phyloP scores from a whole-genome alignment of 176 grass and related monocot genomes.

The Oryza longistaminata region DNA sequence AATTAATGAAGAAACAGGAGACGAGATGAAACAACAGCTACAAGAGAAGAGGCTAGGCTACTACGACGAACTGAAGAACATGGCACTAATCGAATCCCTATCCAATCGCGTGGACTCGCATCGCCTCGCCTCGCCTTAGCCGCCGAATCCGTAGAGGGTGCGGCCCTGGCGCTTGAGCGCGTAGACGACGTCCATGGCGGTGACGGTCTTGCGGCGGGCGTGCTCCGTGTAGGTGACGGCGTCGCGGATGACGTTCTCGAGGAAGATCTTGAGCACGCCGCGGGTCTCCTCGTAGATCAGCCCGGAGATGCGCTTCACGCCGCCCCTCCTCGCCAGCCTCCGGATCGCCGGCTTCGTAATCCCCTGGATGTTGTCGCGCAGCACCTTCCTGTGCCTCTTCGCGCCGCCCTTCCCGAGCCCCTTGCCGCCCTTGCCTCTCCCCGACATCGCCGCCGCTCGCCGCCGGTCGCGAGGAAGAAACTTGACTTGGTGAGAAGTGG shows the following conservation, averaged over 20 bases:
- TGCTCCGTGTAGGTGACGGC: slow-evolving; percentile 97
- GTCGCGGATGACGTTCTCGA: slow-evolving; percentile 97
- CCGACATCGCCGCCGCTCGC: slow-evolving; percentile 52
- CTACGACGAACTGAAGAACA: not conserved
- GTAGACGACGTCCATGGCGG: slow-evolving; percentile 95
- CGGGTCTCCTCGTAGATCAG: slow-evolving; percentile 98
- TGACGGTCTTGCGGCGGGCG: slow-evolving; percentile 88
- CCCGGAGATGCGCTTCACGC: slow-evolving; percentile 92
- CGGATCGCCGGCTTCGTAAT: slow-evolving; percentile 95
- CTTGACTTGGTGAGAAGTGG: not conserved
- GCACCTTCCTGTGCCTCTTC: slow-evolving; percentile 85
- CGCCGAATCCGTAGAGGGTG: slow-evolving; percentile 86
- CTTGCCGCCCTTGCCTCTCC: slow-evolving; percentile 90
- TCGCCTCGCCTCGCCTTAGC: slow-evolving; percentile 58
- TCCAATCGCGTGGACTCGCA: not conserved
- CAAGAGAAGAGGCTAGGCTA: not conserved
- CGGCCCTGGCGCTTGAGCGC: slow-evolving; percentile 94
- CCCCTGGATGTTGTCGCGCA: slow-evolving; percentile 94
- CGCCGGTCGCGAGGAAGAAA: not conserved
- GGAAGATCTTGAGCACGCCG: slow-evolving; percentile 98
- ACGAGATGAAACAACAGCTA: not conserved
- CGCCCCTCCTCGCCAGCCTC: slow-evolving; percentile 67
- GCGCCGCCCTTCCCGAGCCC: slow-evolving; percentile 86
- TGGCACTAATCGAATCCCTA: not conserved
- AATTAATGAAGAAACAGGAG: not conserved